phyloP scores from a whole-genome alignment of 176 grass and related monocot genomes.

The Typha latifolia region DNA sequence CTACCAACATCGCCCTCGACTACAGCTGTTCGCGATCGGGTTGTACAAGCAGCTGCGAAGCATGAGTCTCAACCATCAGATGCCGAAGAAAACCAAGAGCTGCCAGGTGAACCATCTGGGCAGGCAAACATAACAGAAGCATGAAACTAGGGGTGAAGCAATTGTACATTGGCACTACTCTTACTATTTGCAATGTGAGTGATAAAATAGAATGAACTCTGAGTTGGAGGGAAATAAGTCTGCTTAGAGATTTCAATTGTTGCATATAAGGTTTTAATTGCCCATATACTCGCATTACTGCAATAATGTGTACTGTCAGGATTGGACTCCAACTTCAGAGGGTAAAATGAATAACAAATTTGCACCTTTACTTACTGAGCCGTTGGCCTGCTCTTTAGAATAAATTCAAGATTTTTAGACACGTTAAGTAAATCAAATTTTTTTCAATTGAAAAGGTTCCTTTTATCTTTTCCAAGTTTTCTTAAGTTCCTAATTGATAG shows the following conservation, averaged over 20 bases:
- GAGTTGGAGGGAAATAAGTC: background rate
- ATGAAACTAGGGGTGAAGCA: conserved; percentile 8
- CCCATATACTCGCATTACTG: no score
- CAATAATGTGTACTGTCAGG: no score
- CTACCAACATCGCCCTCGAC: conserved; percentile 79
- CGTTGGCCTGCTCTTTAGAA: no score
- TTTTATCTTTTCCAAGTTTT: no score
- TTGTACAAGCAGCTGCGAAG: conserved; percentile 81
- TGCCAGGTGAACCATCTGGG: background rate
- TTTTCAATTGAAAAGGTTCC: no score
- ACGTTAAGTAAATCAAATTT: no score
- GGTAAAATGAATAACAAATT: no score
- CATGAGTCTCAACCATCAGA: conserved; percentile 81
- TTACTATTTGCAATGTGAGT: background rate
- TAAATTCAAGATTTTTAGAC: no score
- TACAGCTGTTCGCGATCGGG: conserved; percentile 77
- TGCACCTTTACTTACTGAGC: no score
- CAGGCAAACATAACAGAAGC: conserved; percentile 47
- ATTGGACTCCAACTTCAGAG: no score
- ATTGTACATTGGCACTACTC: background rate
- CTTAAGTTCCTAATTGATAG: no score
- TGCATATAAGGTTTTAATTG: no score
- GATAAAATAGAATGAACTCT: background rate
- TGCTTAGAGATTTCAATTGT: background rate
- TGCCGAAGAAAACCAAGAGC: conserved; percentile 20